Evolutionary conservation across 345 rosid species (phyloP), one percentile per base, ranked within the genome.

Genomic region (Sisymbrium irio): DNA sequence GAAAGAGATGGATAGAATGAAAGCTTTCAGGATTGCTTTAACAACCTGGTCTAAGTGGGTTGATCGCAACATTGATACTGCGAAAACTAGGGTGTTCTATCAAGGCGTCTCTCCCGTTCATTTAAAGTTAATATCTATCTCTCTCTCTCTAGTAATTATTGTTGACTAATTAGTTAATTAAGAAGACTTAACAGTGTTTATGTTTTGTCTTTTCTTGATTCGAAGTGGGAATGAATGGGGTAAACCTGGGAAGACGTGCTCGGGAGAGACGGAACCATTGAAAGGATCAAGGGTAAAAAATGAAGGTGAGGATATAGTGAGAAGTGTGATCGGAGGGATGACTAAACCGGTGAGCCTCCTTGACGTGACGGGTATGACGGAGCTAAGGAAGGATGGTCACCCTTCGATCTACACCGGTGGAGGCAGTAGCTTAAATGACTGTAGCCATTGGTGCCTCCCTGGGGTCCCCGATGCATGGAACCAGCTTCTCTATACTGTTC

Each of bases 381-480:
- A 86, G 72, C 65, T 85, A 61, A 84, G 97, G 15, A 89, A 81
- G 72, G 97, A 89, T 1, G 86, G 88, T 3, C 93, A 89, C 55
- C 90, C 92, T 30, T 86, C 93, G 0, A 50, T 73, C 28, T 92
- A 84, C 7, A 51, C 85, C 2, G 83, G 83, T 45, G 7, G 37
- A 2, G 85, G 81, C 39, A 6, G 3, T 4, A 15, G 32, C 1
- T 44, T 69, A 0, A 27, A 41, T 0, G 93, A 92, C 60, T 92
- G 96, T 72, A 86, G 92, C 73, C 97, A 92, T 58, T 92, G 96
- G 97, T 87, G 97, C 64, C 82, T 89, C 2, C 82, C 93, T 1
- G 96, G 97, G 35, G 82, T 84, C 74, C 97, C 91, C 0, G 93
- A 89, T 69, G 67, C 83, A 4, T 91, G 93, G 96, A 91, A 91